A percentile compares a stretch with the other conserved stretches of the same genome.
These are phyloP conservation scores for Fraxinus anomala DNA, from an alignment of 257 asterid genomes.

Conservation along the genomic window DNA sequence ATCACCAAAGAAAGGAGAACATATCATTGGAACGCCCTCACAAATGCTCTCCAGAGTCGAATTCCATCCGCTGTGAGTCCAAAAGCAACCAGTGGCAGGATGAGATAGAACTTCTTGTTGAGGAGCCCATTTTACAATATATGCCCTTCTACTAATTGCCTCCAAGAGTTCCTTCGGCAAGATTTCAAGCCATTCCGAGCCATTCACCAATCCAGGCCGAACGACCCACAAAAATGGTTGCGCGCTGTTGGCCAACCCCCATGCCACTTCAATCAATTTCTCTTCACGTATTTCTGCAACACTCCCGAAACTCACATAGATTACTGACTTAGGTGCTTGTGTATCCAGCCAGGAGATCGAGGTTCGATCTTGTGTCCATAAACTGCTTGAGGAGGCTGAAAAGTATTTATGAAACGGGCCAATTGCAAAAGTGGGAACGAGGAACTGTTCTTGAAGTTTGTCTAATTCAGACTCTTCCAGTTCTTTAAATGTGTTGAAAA, in stretches of 20 bases:
- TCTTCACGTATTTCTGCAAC: constrained; percentile 14
- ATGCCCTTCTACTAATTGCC: constrained; percentile 16
- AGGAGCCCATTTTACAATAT: constrained; percentile 50
- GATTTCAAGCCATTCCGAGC: constrained; percentile 28
- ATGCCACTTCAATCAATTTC: constrained; percentile 31
- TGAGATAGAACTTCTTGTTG: constrained; percentile 48
- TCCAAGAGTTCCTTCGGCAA: constrained; percentile 27
- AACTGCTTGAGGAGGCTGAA: constrained; percentile 17
- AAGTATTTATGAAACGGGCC: not conserved
- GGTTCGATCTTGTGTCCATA: constrained; percentile 23
- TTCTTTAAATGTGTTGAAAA: not conserved
- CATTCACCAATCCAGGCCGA: constrained; percentile 21
- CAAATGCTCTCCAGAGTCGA: constrained; percentile 45
- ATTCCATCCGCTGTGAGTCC: constrained; percentile 58
- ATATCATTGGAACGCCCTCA: constrained; percentile 44
- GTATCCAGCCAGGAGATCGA: constrained; percentile 34
- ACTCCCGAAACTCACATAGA: constrained; percentile 38
- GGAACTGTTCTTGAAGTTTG: not conserved
- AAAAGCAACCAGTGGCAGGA: constrained; percentile 43
- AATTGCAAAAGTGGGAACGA: not conserved
- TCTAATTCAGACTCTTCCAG: not conserved
- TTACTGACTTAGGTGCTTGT: constrained; percentile 31
- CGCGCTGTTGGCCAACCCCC: constrained; percentile 30
- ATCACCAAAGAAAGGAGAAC: constrained; percentile 37
- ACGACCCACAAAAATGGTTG: constrained; percentile 37